These are phyloP conservation scores for Gracilaria gracilis DNA, from an alignment of 23 red algal genomes.

Conservation along the genomic window DNA sequence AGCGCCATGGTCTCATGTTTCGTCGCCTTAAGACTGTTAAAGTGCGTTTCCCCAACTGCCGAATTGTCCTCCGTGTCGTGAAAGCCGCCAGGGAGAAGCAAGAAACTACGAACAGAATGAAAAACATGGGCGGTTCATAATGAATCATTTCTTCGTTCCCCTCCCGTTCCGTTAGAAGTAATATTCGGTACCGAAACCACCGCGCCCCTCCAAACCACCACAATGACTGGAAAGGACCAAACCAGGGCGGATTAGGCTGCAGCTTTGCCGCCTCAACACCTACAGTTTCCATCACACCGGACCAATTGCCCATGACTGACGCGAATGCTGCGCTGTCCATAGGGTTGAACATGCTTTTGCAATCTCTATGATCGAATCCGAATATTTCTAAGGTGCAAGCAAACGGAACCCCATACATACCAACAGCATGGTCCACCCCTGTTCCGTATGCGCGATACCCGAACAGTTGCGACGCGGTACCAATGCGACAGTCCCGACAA, in stretches of 20 bases:
- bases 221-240: background rate
- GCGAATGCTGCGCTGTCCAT: background rate
- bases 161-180: background rate
- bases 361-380: constrained; percentile 65
- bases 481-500: constrained; percentile 57
- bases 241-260: background rate
- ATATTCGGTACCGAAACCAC: background rate
- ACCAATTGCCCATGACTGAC: constrained; percentile 40
- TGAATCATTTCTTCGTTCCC: constrained; percentile 22
- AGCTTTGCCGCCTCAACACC: constrained; percentile 14
- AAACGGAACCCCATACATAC: constrained; percentile 26
- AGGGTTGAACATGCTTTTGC: constrained; percentile 78
- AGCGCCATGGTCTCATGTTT: background rate
- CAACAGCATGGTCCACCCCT: constrained; percentile 56
- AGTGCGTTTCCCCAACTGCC: background rate
- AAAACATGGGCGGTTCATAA: background rate
- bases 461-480: constrained; percentile 48
- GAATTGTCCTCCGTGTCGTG: background rate
- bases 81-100: background rate
- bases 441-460: constrained; percentile 81
- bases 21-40: background rate
- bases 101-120: background rate
- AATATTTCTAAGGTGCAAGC: constrained; percentile 77
- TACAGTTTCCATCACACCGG: constrained; percentile 27
- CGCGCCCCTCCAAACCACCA: background rate